Evolutionary conservation across 768 basidiomycete genomes (phyloP), one percentile per base, ranked within the genome.

Genomic region (Rhodotorula sphaerocarpa): DNA sequence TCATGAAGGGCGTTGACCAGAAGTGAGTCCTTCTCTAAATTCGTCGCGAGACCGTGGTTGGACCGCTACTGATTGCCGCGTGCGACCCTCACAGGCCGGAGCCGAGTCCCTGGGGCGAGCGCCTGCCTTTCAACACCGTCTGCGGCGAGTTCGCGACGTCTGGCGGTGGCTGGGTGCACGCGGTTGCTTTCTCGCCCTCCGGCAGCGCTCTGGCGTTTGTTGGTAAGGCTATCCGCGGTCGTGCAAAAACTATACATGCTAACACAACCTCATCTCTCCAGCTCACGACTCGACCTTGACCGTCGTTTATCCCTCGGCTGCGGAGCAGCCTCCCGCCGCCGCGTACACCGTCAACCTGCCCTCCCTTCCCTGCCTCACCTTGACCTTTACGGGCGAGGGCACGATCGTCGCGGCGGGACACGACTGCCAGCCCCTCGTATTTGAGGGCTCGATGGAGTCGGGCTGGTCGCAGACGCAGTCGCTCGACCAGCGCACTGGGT

Each of bases 1-100:
- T 90, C 76, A 92, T 97, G 79, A 99, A 99, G 79, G 95, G 95
- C 70, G 85, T 96, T 27, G 95, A 99, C 74, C 84, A 88, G 72
- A 87, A 85, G 93, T 87, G 68, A 67, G 79, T 73, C 30, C 12
- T 15, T 43, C 42, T 23, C 42, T 20, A 18, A 39, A 39, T 39
- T 9, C 11, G n/a, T n/a, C n/a, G n/a, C n/a, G n/a, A n/a, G n/a
- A n/a, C n/a, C n/a, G n/a, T n/a, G 39, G 9, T 39, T 39, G 39
- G 10, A 39, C 39, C 39, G 39, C 39, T 18, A 18, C 39, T 39
- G 10, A 20, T 39, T 15, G 54, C 43, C 18, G 39, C 18, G 39
- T 39, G 18, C 11, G 18, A 12, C 21, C 28, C 31, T 7, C 59
- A 7, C 66, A 93, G 92, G 73, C 95, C 93, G 25, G 79, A 84